Percentiles rank a stretch among this genome's conserved stretches.
phyloP scores from a whole-genome alignment of 306 rosid species.

The Cercis canadensis region DNA sequence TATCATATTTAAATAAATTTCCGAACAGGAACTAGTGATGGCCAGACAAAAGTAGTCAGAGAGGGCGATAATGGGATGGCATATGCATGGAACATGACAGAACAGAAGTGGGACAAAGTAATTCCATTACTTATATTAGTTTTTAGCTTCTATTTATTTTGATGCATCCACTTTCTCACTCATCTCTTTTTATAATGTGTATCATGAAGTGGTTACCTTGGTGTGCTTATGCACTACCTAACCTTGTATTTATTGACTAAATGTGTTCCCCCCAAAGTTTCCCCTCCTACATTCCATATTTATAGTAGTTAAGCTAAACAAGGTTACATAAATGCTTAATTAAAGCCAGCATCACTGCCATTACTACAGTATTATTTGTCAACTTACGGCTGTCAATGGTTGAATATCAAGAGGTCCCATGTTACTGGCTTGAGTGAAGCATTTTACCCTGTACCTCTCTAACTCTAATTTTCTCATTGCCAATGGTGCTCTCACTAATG shows the following conservation, averaged over 20 bases:
- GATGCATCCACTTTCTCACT: too few relatives aligned
- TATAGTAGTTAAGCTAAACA: not conserved
- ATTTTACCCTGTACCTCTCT: too few relatives aligned
- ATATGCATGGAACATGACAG: conserved; percentile 84
- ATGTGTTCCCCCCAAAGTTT: too few relatives aligned
- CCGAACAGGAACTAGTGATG: conserved; percentile 84
- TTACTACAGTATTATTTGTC: too few relatives aligned
- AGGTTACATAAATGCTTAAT: not conserved
- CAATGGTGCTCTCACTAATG: too few relatives aligned
- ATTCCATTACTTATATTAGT: conserved; percentile 32
- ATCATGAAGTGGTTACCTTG: not conserved
- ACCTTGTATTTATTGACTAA: not conserved
- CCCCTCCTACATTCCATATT: too few relatives aligned
- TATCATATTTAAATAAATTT: conserved; percentile 25
- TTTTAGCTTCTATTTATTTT: conserved; percentile 18
- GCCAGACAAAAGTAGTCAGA: conserved; percentile 92
- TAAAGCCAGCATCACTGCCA: not conserved
- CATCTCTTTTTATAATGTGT: not conserved
- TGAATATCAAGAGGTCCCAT: too few relatives aligned
- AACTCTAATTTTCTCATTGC: too few relatives aligned
- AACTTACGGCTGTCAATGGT: too few relatives aligned
- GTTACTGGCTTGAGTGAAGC: too few relatives aligned
- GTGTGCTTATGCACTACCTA: not conserved
- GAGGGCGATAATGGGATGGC: conserved; percentile 99
- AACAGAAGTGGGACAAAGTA: conserved; percentile 95